These are phyloP conservation scores for Speleostelium caveatum DNA, from an alignment of 78 protist genomes.

Conservation along the genomic window DNA sequence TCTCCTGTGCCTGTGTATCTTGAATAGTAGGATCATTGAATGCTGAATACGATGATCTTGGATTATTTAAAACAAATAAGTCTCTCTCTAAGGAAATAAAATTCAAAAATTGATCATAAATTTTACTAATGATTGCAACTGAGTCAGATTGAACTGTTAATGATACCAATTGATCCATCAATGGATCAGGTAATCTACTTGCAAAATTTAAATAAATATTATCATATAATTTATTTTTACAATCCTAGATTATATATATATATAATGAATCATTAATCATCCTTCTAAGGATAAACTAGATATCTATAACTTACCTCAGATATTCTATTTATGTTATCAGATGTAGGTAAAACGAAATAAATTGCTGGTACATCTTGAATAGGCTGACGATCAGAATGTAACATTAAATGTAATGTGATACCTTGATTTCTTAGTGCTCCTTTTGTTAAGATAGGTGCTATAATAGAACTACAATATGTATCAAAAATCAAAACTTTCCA, in stretches of 20 bases:
- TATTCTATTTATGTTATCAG: constrained; percentile 86
- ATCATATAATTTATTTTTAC: constrained; percentile 87
- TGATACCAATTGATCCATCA: constrained; percentile 89
- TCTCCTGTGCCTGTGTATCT: constrained; percentile 70
- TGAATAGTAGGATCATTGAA: constrained; percentile 65
- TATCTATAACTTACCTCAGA: constrained; percentile 8
- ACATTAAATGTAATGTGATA: constrained; percentile 83
- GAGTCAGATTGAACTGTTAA: constrained; percentile 77
- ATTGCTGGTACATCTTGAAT: constrained; percentile 95
- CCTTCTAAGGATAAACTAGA: background rate
- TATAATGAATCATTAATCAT: background rate
- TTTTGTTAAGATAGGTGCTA: constrained; percentile 89
- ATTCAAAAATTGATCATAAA: constrained; percentile 91
- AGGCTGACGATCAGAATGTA: constrained; percentile 89
- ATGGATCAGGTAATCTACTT: constrained; percentile 72
- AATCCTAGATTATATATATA: constrained; percentile 66
- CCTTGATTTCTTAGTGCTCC: constrained; percentile 92
- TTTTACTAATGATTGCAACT: constrained; percentile 49
- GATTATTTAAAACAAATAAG: constrained; percentile 74
- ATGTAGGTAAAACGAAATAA: constrained; percentile 94
- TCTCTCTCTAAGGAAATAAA: constrained; percentile 89
- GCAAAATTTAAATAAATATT: constrained; percentile 88
- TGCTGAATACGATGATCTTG: constrained; percentile 44
- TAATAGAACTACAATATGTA: constrained; percentile 78
- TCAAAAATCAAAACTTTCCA: constrained; percentile 88